phyloP scores from a whole-genome alignment of 225 moss, liverwort and hornwort genomes.

The Marchantia paleacea region DNA sequence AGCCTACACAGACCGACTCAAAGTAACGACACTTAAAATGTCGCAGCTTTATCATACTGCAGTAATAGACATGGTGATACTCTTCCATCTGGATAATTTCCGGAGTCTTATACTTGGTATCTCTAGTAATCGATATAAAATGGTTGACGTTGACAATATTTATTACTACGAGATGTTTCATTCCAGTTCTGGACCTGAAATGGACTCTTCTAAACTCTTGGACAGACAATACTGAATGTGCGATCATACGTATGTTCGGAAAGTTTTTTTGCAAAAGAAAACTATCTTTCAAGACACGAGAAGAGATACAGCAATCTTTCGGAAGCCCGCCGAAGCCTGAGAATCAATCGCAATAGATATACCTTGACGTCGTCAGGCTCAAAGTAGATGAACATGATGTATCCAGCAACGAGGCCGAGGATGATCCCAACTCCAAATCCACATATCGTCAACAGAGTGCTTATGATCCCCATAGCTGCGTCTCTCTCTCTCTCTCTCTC shows the following conservation, averaged over 20 bases:
- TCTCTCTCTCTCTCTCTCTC: not conserved
- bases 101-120: not conserved
- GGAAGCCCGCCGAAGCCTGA: not conserved
- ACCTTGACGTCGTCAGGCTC: conserved; percentile 47
- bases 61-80: not conserved
- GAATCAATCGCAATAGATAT: not conserved
- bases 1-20: not conserved
- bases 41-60: not conserved
- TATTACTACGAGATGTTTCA: not conserved
- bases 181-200: not conserved
- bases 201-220: not conserved
- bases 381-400: conserved; percentile 46
- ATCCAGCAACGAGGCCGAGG: conserved; percentile 43
- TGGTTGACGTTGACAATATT: not conserved
- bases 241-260: not conserved
- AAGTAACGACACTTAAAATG: not conserved
- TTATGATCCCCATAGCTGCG: conserved; percentile 33
- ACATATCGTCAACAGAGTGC: conserved; percentile 34
- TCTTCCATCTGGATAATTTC: not conserved
- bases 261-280: not conserved
- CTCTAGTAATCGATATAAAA: not conserved
- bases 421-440: conserved; percentile 44
- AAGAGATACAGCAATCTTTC: not conserved
- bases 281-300: not conserved
- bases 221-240: not conserved